These are phyloP conservation scores for Trypanosoma theileri DNA, from an alignment of 208 protist genomes.

Conservation along the genomic window DNA sequence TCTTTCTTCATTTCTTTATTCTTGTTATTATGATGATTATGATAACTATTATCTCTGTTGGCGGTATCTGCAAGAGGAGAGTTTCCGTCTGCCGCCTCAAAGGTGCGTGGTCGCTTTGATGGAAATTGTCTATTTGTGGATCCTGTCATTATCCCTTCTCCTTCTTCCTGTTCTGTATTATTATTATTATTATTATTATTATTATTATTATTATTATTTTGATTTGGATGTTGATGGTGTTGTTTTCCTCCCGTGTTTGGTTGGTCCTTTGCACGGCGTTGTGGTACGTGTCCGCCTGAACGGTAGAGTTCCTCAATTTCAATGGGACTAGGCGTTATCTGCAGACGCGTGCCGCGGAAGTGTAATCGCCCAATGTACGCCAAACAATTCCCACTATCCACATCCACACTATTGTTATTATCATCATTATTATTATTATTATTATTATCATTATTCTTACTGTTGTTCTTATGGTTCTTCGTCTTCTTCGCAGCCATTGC, in stretches of 20 bases:
- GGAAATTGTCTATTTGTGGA: neutral
- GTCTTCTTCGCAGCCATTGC: neutral
- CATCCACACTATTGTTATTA: neutral
- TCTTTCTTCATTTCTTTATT: neutral
- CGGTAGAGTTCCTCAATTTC: slow-evolving; percentile 56
- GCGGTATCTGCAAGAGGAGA: neutral
- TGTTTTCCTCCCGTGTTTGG: neutral
- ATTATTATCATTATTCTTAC: slow-evolving; percentile 2
- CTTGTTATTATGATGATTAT: slow-evolving; percentile 6
- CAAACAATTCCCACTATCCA: slow-evolving; percentile 19
- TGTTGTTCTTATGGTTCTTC: neutral
- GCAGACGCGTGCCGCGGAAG: slow-evolving; percentile 38
- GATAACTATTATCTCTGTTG: neutral
- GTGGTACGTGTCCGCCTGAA: slow-evolving; percentile 53
- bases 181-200: slow-evolving; percentile 1
- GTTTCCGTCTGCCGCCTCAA: neutral
- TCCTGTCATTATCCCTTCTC: neutral
- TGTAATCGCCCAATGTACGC: slow-evolving; percentile 37
- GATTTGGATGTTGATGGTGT: slow-evolving; percentile 24
- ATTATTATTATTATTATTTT: neutral
- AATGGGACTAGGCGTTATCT: slow-evolving; percentile 55
- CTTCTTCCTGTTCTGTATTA: neutral
- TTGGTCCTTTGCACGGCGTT: slow-evolving; percentile 18
- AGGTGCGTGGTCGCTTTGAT: slow-evolving; percentile 3
- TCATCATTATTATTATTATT: slow-evolving; percentile 1